Conservation (phyloP, 257 asterid species). For the Solanum piurae region DNA sequence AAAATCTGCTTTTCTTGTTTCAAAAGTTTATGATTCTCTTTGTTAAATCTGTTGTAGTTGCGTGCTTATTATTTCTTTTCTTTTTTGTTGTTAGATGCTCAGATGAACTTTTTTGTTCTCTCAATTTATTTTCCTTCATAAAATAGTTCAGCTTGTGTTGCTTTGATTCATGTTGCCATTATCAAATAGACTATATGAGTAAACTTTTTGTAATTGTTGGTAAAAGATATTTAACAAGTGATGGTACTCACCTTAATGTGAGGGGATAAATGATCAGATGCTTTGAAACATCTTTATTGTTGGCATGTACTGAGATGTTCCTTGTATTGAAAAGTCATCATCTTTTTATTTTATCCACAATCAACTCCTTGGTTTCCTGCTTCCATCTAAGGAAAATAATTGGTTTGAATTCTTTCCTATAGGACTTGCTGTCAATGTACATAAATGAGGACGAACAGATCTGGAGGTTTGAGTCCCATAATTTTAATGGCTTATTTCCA, state of each 20-base stretch:
- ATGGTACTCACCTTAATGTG: too few relatives aligned
- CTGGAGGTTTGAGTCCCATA: background rate
- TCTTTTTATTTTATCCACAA: background rate
- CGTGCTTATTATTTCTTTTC: background rate
- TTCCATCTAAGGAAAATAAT: background rate
- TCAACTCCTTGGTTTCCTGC: background rate
- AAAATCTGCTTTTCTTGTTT: background rate
- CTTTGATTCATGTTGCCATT: too few relatives aligned
- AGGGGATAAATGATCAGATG: too few relatives aligned
- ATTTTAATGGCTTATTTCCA: background rate
- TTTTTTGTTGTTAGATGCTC: background rate
- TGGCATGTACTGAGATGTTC: too few relatives aligned
- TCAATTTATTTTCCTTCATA: background rate
- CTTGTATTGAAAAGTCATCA: too few relatives aligned
- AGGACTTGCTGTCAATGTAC: background rate
- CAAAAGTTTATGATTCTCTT: background rate
- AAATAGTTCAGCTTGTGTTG: too few relatives aligned
- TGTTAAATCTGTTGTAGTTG: background rate
- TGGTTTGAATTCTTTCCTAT: background rate
- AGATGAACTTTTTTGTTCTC: background rate
- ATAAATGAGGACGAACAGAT: background rate
- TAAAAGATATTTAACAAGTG: too few relatives aligned
- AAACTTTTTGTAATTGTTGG: too few relatives aligned
- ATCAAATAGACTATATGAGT: too few relatives aligned
- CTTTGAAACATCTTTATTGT: too few relatives aligned